Conservation (phyloP, 2,329 filamentous ascomycete genomes). For the Graphilbum fragrans region DNA sequence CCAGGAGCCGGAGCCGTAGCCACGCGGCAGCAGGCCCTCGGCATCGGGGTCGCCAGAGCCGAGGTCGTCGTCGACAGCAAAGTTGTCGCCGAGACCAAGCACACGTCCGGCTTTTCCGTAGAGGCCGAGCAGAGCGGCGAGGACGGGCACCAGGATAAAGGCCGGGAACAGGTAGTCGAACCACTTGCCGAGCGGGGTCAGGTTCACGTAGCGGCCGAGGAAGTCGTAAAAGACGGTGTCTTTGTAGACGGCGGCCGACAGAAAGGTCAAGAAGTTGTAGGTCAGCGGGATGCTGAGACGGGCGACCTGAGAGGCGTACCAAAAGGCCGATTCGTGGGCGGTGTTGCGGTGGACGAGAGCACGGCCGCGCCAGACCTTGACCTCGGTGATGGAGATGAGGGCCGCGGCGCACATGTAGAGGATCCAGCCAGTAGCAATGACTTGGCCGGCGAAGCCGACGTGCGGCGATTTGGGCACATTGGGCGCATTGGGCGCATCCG, state of each 20-base stretch:
- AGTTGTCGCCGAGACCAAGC: constrained; percentile 65
- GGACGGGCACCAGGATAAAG: constrained; percentile 74
- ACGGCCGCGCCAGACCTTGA: constrained; percentile 94
- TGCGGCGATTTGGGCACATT: no score
- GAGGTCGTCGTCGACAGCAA: constrained; percentile 34
- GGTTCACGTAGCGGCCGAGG: constrained; percentile 68
- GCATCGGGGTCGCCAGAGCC: constrained; percentile 40
- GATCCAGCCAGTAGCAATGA: constrained; percentile 78
- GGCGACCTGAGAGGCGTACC: constrained; percentile 89
- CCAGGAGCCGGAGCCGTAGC: constrained; percentile 72
- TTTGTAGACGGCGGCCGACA: constrained; percentile 59
- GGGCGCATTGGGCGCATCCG: no score
- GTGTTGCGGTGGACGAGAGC: constrained; percentile 85
- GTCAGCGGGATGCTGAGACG: constrained; percentile 84
- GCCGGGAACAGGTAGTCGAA: constrained; percentile 86
- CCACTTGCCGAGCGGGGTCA: constrained; percentile 69
- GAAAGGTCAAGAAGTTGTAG: constrained; percentile 93
- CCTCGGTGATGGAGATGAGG: constrained; percentile 75
- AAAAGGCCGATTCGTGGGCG: constrained; percentile 84
- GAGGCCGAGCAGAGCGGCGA: constrained; percentile 76
- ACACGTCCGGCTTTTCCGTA: constrained; percentile 70
- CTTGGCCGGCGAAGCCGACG: constrained; percentile 76
- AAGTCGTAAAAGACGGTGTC: constrained; percentile 81
- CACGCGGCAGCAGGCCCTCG: constrained; percentile 33
- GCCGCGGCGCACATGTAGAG: constrained; percentile 93